Base-by-base conservation (phyloP, 2,329 filamentous ascomycete species). In the Penicillium sp. region DNA sequence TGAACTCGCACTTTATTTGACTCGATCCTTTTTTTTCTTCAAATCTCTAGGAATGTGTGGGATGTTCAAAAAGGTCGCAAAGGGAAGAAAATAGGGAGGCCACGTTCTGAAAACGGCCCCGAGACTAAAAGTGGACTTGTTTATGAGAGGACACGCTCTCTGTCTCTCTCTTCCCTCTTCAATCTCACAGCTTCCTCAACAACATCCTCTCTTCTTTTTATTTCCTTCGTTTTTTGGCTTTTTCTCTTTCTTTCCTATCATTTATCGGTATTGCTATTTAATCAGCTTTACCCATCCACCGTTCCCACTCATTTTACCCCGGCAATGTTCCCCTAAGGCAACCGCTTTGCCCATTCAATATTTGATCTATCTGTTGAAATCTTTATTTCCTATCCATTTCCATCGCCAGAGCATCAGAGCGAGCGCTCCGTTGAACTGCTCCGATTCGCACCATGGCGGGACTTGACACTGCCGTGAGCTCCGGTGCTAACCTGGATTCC, bases 391-490 rank as follows among this genome's bases (percentile, higher is more conserved):
- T 24, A 36, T 52, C 29, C 21, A 31, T 32, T 21, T 42, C 22
- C 42, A 13, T 34, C 14, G 29, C 29, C 8, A 27, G 3, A 14
- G 44, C 10, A 11, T 7, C n/a, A 38, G 38, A 31, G 24, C 21
- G 39, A 22, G 21, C 5, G 21, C 27, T 9, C 7, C 5, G 5
- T 24, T 43, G 14, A 40, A 42, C n/a, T 16, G 29, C 10, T 14
- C 16, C 29, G 34, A 48, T 29, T 31, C 21, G 8, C 58, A 67
- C 16, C 46, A 75, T 74, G 72, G 66, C 68, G 39, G 65, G 63
- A 47, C 61, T 59, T 36, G 65, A 72, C 52, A 60, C 61, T 52
- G 73, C 67, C 45, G 70, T 67, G 38, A 70, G 66, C 44, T 73
- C 72, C 24, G 73, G 71, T 24, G 64, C 66, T 34, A 67, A 73